Conservation (phyloP, 345 rosid species). For the Erodium maritimum region DNA sequence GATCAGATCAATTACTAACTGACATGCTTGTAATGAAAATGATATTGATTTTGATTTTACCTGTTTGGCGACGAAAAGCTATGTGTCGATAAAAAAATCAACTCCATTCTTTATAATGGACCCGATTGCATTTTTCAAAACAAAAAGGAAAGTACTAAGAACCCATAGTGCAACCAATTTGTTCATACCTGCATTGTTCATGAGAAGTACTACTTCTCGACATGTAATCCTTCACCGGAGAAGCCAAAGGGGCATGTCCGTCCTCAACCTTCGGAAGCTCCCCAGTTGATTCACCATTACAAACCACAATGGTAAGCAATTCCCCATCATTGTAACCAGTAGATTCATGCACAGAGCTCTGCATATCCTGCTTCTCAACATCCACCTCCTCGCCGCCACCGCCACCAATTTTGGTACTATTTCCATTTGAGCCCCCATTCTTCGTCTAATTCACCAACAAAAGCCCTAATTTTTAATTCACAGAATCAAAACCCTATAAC, state of each 20-base stretch:
- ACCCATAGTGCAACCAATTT: background rate
- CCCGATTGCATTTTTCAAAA: too few relatives aligned
- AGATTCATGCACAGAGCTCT: background rate
- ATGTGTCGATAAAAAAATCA: too few relatives aligned
- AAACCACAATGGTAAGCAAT: slow-evolving; percentile 33
- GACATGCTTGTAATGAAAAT: too few relatives aligned
- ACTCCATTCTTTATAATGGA: too few relatives aligned
- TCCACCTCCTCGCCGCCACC: slow-evolving; percentile 9
- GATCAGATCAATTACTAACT: too few relatives aligned
- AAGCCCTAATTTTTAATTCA: background rate
- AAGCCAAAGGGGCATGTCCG: slow-evolving; percentile 14
- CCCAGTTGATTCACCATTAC: slow-evolving; percentile 16
- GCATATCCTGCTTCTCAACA: slow-evolving; percentile 37
- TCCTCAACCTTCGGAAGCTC: slow-evolving; percentile 16
- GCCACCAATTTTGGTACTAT: slow-evolving; percentile 10
- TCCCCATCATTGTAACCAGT: background rate
- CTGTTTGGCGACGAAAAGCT: too few relatives aligned
- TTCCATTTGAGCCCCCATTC: slow-evolving; percentile 23
- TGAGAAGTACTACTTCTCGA: slow-evolving; percentile 47
- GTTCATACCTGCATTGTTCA: slow-evolving; percentile 60
- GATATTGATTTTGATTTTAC: too few relatives aligned
- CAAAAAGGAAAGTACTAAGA: background rate
- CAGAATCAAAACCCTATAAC: background rate
- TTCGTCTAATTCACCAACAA: slow-evolving; percentile 21
- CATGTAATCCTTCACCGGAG: slow-evolving; percentile 41